Conservation (phyloP, 2,329 filamentous ascomycete species). For the Malbranchea zuffiana region DNA sequence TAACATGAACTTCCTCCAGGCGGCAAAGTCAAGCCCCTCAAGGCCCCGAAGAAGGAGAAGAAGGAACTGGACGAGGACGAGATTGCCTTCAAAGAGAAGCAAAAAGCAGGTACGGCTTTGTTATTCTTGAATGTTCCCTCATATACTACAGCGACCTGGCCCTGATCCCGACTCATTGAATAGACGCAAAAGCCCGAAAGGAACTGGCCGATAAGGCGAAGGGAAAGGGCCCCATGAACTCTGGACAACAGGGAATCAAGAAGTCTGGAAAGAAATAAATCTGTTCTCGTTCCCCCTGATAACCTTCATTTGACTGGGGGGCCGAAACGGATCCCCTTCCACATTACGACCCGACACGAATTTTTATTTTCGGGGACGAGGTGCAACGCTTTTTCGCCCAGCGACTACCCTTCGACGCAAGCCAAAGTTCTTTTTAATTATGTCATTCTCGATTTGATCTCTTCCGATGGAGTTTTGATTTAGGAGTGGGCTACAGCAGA, state of each 20-base stretch:
- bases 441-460: too few species aligned
- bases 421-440: too few species aligned
- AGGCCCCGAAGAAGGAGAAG: constrained; percentile 74
- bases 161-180: constrained; percentile 4
- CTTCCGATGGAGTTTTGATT: too few species aligned
- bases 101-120: constrained; percentile 59
- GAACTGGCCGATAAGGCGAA: constrained; percentile 70
- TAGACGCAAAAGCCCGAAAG: constrained; percentile 77
- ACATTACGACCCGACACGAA: too few species aligned
- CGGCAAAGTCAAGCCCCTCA: constrained; percentile 75
- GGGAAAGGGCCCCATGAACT: constrained; percentile 81
- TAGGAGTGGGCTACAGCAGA: too few species aligned
- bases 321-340: too few species aligned
- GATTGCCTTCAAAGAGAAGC: constrained; percentile 69
- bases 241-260: constrained; percentile 82
- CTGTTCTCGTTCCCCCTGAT: too few species aligned
- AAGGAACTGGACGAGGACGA: constrained; percentile 84
- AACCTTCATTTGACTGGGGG: too few species aligned
- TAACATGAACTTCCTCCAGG: constrained; percentile 38
- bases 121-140: background rate
- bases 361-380: too few species aligned
- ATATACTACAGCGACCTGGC: background rate
- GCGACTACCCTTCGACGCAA: too few species aligned
- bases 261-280: constrained; percentile 92
- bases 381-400: too few species aligned